Conservation (phyloP, 352 stramenopile species). For the Globisporangium alternatum region DNA sequence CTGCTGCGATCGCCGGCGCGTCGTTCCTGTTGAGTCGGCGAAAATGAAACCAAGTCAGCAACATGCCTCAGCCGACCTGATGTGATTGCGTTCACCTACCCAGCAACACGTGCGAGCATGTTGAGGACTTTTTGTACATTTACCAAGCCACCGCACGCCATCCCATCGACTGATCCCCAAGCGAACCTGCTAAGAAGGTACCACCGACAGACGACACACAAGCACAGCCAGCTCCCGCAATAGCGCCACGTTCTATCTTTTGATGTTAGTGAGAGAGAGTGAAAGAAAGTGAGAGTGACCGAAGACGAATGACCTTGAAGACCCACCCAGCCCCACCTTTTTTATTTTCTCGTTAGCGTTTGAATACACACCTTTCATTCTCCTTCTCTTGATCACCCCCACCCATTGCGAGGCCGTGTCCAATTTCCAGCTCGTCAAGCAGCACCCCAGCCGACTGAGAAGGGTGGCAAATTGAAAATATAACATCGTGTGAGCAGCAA, state of each 20-base stretch:
- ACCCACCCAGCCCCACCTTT: not conserved
- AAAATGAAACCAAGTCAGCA: conserved; percentile 26
- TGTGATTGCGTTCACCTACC: conserved; percentile 3
- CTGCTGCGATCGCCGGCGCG: conserved; percentile 68
- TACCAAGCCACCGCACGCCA: not conserved
- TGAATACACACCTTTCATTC: not conserved
- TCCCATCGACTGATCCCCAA: not conserved
- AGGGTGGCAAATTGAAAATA: conserved; percentile 16
- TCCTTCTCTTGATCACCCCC: not conserved
- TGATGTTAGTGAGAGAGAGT: not conserved
- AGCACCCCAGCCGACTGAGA: not conserved
- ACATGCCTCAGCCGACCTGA: not conserved
- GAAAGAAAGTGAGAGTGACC: not conserved
- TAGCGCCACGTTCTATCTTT: not conserved
- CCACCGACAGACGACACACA: not conserved
- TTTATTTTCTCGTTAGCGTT: not conserved
- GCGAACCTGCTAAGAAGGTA: conserved; percentile 1
- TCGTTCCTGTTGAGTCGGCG: conserved; percentile 79
- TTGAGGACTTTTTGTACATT: conserved; percentile 3
- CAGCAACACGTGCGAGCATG: not conserved
- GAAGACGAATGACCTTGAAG: not conserved
- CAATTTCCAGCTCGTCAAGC: not conserved
- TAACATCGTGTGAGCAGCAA: not conserved
- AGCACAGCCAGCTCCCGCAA: not conserved
- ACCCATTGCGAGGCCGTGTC: no score